These are phyloP conservation scores for Poterioochromonas sp. DNA, from an alignment of 352 stramenopile genomes.

Conservation along the genomic window DNA sequence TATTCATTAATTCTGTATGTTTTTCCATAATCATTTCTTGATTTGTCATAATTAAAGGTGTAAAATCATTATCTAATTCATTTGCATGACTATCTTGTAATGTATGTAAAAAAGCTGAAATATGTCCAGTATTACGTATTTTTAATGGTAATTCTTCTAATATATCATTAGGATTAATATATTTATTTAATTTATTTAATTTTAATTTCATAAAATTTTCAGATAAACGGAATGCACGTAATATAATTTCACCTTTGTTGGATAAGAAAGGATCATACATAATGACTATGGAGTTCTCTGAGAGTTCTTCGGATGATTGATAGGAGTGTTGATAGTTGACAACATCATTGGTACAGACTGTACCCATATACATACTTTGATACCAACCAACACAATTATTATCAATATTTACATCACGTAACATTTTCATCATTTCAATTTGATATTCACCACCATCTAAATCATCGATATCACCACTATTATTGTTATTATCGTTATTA, in stretches of 20 bases:
- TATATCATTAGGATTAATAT: conserved; percentile 80
- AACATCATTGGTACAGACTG: conserved; percentile 82
- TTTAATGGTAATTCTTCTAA: conserved; percentile 88
- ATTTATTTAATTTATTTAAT: conserved; percentile 61
- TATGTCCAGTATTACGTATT: conserved; percentile 82
- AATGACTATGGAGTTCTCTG: conserved; percentile 86
- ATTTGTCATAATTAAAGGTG: conserved; percentile 80
- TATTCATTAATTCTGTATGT: conserved; percentile 90
- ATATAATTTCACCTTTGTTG: conserved; percentile 63
- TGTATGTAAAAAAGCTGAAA: conserved; percentile 80
- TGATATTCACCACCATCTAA: conserved; percentile 77
- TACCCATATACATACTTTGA: conserved; percentile 86
- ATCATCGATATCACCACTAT: conserved; percentile 22
- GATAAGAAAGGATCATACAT: conserved; percentile 93
- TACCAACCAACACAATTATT: conserved; percentile 98
- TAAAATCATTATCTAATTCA: conserved; percentile 74
- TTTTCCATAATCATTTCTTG: conserved; percentile 79
- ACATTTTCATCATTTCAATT: conserved; percentile 96
- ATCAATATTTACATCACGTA: conserved; percentile 91
- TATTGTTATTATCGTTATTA: conserved; percentile 24
- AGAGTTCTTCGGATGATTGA: conserved; percentile 76
- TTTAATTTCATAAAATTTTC: conserved; percentile 48
- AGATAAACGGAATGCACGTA: conserved; percentile 88
- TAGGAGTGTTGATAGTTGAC: conserved; percentile 91
- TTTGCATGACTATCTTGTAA: conserved; percentile 48